These are phyloP conservation scores for Diplocarpon mali DNA, from an alignment of 2,329 filamentous ascomycete genomes.

Conservation along the genomic window DNA sequence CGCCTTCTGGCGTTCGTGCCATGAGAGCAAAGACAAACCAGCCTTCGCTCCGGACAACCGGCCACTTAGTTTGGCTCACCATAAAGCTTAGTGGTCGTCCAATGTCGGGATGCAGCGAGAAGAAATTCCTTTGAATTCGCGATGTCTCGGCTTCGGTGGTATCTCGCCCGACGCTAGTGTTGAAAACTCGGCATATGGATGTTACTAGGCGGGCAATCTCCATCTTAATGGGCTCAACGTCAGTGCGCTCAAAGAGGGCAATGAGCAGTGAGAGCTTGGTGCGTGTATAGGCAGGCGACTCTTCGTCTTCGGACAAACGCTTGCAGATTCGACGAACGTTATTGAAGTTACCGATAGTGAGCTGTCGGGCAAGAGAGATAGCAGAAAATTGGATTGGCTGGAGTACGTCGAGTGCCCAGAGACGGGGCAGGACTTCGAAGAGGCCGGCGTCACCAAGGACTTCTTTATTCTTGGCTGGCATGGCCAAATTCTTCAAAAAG, in stretches of 20 bases:
- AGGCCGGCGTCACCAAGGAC: slow-evolving; percentile 36
- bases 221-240: slow-evolving; percentile 44
- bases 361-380: slow-evolving; percentile 44
- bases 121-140: slow-evolving; percentile 20
- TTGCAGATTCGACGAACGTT: slow-evolving; percentile 42
- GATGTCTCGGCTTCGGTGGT: slow-evolving; percentile 28
- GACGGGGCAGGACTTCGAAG: slow-evolving; percentile 39
- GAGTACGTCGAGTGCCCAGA: slow-evolving; percentile 42
- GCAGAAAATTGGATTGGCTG: slow-evolving; percentile 50
- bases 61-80: slow-evolving; percentile 46
- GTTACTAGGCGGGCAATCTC: slow-evolving; percentile 46
- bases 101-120: slow-evolving; percentile 24
- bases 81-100: slow-evolving; percentile 37
- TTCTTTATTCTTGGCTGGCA: slow-evolving; percentile 44
- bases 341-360: slow-evolving; percentile 39
- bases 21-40: slow-evolving; percentile 54
- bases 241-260: slow-evolving; percentile 33
- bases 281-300: slow-evolving; percentile 25
- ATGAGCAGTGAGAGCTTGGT: slow-evolving; percentile 32
- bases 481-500: slow-evolving; percentile 54
- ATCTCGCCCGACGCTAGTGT: slow-evolving; percentile 30
- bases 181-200: slow-evolving; percentile 43
- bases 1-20: slow-evolving; percentile 40
- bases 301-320: slow-evolving; percentile 30
- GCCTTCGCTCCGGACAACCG: slow-evolving; percentile 46